Percentiles rank a stretch among this genome's conserved stretches.
Conservation (phyloP, 2,329 filamentous ascomycete genomes). For the Calonectria pseudoreteaudii region DNA sequence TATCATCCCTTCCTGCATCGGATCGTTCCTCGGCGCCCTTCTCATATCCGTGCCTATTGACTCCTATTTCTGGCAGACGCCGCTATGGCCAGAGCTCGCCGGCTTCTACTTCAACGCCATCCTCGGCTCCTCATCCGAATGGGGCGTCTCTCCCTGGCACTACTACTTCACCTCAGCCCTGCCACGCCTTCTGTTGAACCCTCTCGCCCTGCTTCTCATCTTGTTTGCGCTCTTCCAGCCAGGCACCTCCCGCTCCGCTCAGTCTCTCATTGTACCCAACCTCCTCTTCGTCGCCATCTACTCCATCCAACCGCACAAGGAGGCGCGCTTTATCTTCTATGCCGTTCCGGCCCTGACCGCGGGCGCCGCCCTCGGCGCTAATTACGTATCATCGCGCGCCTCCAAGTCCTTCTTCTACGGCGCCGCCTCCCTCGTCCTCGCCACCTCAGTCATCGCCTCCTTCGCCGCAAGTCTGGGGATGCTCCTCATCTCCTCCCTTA, state of each 20-base stretch:
- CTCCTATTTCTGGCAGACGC: slow-evolving; percentile 92
- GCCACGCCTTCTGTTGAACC: slow-evolving; percentile 87
- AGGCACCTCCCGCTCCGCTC: slow-evolving; percentile 56
- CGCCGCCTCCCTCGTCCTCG: slow-evolving; percentile 65
- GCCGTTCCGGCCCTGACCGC: slow-evolving; percentile 84
- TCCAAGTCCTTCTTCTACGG: slow-evolving; percentile 69
- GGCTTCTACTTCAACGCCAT: slow-evolving; percentile 94
- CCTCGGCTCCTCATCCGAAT: slow-evolving; percentile 83
- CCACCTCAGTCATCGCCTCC: slow-evolving; percentile 69
- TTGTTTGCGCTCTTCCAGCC: slow-evolving; percentile 63
- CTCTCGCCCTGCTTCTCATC: slow-evolving; percentile 69
- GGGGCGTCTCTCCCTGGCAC: slow-evolving; percentile 88
- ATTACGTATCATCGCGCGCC: slow-evolving; percentile 75
- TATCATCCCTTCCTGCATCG: slow-evolving; percentile 74
- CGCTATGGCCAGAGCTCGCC: slow-evolving; percentile 89
- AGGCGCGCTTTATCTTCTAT: slow-evolving; percentile 95
- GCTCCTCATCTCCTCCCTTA: slow-evolving; percentile 84
- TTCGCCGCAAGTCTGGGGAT: slow-evolving; percentile 73
- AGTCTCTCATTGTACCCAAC: slow-evolving; percentile 71
- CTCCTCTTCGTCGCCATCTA: slow-evolving; percentile 82
- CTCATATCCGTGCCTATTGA: slow-evolving; percentile 80
- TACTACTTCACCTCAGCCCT: slow-evolving; percentile 88
- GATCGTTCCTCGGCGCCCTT: slow-evolving; percentile 76
- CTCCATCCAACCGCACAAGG: slow-evolving; percentile 93
- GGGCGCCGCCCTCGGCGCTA: slow-evolving; percentile 78